Base-by-base conservation (phyloP, 163 green algal genomes). In the Chlamydomonas reinhardtii region DNA sequence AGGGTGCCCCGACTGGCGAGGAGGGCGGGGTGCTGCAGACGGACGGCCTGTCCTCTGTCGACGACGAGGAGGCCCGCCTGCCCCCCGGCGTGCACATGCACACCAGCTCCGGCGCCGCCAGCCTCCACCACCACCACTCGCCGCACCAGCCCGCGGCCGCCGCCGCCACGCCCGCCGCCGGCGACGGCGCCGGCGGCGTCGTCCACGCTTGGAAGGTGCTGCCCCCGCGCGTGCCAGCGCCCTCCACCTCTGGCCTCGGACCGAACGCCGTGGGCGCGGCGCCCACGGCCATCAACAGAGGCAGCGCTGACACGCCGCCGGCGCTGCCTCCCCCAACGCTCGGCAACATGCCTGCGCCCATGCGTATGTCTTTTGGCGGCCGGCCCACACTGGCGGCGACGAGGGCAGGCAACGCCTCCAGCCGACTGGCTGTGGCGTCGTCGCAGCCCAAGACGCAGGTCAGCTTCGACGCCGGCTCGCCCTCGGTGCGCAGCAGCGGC, bases 131-230 rank as follows among this genome's bases (percentile, higher is more conserved):
- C 48, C 48, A 56, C 48, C 48, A 56, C 48, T 56, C 48, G 12
- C 48, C 48, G 48, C 48, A 56, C 48, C 6, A 71, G 16, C 15
- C 16, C n/a, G 52, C 52, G 4, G 75, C 52, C 20, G n/a, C 79
- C 22, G 17, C 52, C 31, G 24, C 69, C 8, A 19, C 69, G 34
- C 34, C 69, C 4, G 48, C 56, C 22, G 31, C 0, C 34, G 69
- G 34, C 54, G 80, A 86, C 56, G 80, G 80, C 56, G 69, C 69
- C 15, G 80, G 69, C 29, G 80, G 80, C 70, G 65, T 37, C 4
- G 3, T 86, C 56, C 80, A 86, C 69, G 80, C 80, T 0, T 86
- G 80, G 80, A 86, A 86, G 70, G 48, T 86, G 35, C 80, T 79
- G 80, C 80, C 80, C 2, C 16, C 59, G 56, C 69, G 80, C 4